Evolutionary conservation across 1,284 basidiomycete genomes (phyloP), one percentile per base, ranked within the genome.

Genomic region (Agroathelia rolfsii): DNA sequence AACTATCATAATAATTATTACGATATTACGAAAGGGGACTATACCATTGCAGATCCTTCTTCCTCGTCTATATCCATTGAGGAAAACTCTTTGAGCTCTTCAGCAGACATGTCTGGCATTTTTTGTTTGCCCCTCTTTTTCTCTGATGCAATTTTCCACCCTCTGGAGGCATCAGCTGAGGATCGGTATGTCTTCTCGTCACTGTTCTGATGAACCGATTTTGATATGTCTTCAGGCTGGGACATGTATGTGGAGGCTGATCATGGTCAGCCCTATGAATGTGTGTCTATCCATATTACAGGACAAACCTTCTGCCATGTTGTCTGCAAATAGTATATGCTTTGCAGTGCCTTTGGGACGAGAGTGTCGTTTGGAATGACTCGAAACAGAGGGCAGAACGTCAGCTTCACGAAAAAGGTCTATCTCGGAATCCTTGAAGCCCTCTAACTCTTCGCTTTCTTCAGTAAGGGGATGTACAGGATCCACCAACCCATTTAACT

Each of bases 321-420:
- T 69, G 32, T 87, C 79, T 2, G 74, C 81, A 50, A 90, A 92
- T 2, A 90, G 48, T 5, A 87, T 65, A 49, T 88, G 86, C 10
- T 64, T 63, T 19, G 58, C 46, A 53, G 64, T 50, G 41, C 57
- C 54, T 51, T 62, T 11, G 5, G 6, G 8, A 28, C 19, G 14
- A 6, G 23, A 19, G 28, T 5, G 53, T 51, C 60, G 41, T 48
- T 53, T 54, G 58, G 20, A 28, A 18, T 43, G 35, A 42, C 51
- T 35, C 10, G 49, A 28, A 30, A 49, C 25, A 27, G 17, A 13
- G 15, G 59, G 44, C 14, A 90, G 54, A 7, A 93, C 62, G 1
- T 80, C 83, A 22, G 83, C 78, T 18, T 75, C 69, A 11, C 60
- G 62, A 2, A 93, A 62, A 19, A 72, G 66, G 44, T 79, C 63